Base-by-base conservation (phyloP, 768 basidiomycete species). In the Leccinum disarticulatum region DNA sequence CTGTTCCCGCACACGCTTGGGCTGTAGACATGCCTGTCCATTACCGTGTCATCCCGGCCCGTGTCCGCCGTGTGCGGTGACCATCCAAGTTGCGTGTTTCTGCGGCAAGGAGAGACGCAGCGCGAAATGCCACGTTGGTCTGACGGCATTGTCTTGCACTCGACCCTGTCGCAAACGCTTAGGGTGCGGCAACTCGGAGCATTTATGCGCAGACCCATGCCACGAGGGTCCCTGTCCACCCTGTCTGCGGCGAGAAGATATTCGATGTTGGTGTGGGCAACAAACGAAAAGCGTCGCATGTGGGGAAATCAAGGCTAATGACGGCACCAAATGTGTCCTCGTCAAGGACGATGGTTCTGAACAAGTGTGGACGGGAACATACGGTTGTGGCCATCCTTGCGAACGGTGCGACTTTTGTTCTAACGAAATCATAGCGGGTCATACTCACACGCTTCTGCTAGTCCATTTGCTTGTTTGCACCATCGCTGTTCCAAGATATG, bases 21-120 rank as follows among this genome's bases (percentile, higher is more conserved):
- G 64, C 0, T 99, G 96, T 65, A 79, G 80, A 0, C 96, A 98
- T 68, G 79, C 92, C 0, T 98, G 95, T 71, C 84, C 94, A 0
- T 70, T 94, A 14, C 77, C 79, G 14, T 98, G 96, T 68, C 96
- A 98, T 71, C 96, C 97, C 0, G 97, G 96, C 0, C 97, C 96
- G 0, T 99, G 97, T 75, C 95, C 95, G 0, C 94, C 94, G 0
- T 99, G 97, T 69, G 83, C 86, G 61, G 82, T 96, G 11, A 91
- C 89, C 6, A 84, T 90, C 0, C 81, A 84, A 47, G 74, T 86
- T n/a, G 77, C 80, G 2, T 99, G 97, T 70, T 87, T 91, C 54
- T 98, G 95, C n/a, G 82, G 83, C 51, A 81, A 84, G 60, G 79
- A 83, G 35, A 72, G 76, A 2, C 69, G 53, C 31, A 71, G 63